phyloP scores from a whole-genome alignment of 2,329 filamentous ascomycete species.

The Venturiaceae sp. region DNA sequence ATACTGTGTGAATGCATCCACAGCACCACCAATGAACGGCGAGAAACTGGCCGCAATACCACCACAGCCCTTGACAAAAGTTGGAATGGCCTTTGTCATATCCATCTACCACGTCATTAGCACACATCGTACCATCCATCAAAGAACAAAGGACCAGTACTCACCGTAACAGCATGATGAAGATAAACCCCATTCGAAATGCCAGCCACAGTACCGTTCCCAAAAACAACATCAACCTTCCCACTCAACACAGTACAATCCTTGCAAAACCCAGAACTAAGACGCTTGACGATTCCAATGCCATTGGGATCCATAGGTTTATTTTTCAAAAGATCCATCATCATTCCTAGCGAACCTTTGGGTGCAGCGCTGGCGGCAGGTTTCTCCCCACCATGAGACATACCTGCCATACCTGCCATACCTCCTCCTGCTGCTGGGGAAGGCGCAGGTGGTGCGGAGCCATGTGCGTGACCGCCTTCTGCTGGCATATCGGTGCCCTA shows the following conservation, averaged over 20 bases:
- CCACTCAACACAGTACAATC: slow-evolving; percentile 2
- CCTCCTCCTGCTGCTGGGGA: too few relatives aligned
- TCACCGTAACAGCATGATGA: slow-evolving; percentile 1
- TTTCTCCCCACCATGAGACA: not conserved
- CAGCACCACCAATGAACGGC: slow-evolving; percentile 2
- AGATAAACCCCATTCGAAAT: slow-evolving; percentile 1
- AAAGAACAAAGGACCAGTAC: not conserved
- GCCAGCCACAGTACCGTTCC: slow-evolving; percentile 1
- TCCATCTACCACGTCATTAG: not conserved
- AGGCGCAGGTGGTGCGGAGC: not conserved
- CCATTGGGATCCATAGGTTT: slow-evolving; percentile 7
- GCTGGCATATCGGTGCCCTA: not conserved
- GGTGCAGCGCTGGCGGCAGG: not conserved
- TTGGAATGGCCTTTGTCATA: not conserved
- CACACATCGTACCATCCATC: not conserved
- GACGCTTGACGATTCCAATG: not conserved
- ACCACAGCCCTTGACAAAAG: not conserved
- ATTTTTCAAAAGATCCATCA: not conserved
- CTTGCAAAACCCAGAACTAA: slow-evolving; percentile 1
- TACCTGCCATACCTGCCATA: not conserved
- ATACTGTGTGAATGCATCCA: slow-evolving; percentile 5
- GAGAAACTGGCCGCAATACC: not conserved
- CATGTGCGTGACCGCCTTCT: not conserved
- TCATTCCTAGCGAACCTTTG: not conserved
- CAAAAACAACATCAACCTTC: not conserved